Evolutionary conservation across 176 grass and related monocot species (phyloP), one percentile per base, ranked within the genome.

Genomic region (Phoenix roebelenii): DNA sequence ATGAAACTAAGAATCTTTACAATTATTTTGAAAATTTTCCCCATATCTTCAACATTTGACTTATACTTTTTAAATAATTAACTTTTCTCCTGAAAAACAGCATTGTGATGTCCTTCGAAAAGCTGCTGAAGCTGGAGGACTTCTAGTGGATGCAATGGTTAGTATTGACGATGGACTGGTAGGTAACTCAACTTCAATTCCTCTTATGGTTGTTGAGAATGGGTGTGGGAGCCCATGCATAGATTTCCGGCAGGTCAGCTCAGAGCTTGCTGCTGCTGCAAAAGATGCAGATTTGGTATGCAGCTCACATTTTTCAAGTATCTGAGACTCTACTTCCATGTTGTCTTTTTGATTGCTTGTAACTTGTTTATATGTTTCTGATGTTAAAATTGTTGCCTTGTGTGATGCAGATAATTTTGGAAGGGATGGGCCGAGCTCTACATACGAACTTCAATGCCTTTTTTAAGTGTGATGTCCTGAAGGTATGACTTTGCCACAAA

Each of bases 191-290:
- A 54, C 44, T 4, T 88, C 84, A 51, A 81, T 83, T 61, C 81
- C 93, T 16, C 78, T 97, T 57, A 97, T 85, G 78, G 84, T 91
- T 35, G 78, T 85, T 26, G 92, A 97, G 77, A 97, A 97, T 63
- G 87, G 93, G 12, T 91, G 84, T 16, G 87, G 87, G 49, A 85
- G 84, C 66, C 93, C 93, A 12, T 97, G 93, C 56, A 88, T 97
- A 50, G 87, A 97, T 70, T 85, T 97, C 53, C 81, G 87, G 44
- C 93, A 97, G 67, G 93, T 97, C 83, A 97, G 87, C 87, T 91
- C 78, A 30, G 87, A 92, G 66, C 84, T 97, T 50, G 93, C 93
- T 55, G 84, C 83, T 68, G 78, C 67, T 20, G 87, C 84, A 30
- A 97, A 97, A 64, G 87, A 92, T 66, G 84, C 87, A 30, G 93